Percentiles rank a stretch among this genome's conserved stretches.
These are phyloP conservation scores for Sanguinoderma infundibulare DNA, from an alignment of 1,284 basidiomycete species.

Conservation along the genomic window DNA sequence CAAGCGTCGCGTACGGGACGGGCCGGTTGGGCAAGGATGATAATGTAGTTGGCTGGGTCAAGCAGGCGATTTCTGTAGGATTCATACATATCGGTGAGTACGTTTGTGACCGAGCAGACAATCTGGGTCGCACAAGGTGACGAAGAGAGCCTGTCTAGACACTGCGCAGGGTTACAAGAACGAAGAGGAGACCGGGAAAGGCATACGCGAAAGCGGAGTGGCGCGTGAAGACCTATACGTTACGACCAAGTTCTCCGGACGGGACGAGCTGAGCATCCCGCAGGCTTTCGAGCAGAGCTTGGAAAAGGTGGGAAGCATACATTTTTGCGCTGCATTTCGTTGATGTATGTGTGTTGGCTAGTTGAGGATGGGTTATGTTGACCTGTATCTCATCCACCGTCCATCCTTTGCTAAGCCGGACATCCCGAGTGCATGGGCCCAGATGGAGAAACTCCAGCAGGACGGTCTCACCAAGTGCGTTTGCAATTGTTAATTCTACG, in stretches of 20 bases:
- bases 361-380: conserved; percentile 71
- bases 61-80: conserved; percentile 35
- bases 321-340: not conserved
- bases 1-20: conserved; percentile 61
- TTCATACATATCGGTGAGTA: conserved; percentile 36
- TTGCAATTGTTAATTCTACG: not conserved
- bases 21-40: conserved; percentile 51
- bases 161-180: conserved; percentile 42
- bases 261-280: conserved; percentile 43
- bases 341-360: conserved; percentile 29
- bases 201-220: conserved; percentile 41
- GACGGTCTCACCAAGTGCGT: conserved; percentile 63
- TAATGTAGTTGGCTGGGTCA: conserved; percentile 33
- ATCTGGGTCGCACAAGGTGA: too few species aligned
- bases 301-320: conserved; percentile 27
- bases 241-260: conserved; percentile 59
- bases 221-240: conserved; percentile 40
- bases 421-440: conserved; percentile 62
- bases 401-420: conserved; percentile 50
- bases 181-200: conserved; percentile 44
- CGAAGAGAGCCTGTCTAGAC: conserved; percentile 26
- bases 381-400: conserved; percentile 73
- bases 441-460: conserved; percentile 68
- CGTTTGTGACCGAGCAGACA: too few species aligned
- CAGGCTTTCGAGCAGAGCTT: conserved; percentile 37